These are phyloP conservation scores for Yarrowia deformans DNA, from an alignment of 805 yeast genomes.

Conservation along the genomic window DNA sequence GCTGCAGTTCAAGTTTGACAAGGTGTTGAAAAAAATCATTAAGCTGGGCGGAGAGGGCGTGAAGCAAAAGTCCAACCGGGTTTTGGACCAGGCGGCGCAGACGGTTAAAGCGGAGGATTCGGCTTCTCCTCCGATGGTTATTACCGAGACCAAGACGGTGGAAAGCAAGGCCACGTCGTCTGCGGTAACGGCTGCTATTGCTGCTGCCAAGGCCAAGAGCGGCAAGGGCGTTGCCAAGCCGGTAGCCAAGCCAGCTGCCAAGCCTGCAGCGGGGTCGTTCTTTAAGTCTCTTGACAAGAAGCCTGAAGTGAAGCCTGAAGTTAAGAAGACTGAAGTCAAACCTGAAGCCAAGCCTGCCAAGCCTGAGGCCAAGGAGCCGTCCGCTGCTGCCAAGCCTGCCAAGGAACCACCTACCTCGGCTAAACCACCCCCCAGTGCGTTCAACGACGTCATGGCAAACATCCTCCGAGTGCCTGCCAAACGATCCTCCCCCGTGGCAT, in stretches of 20 bases:
- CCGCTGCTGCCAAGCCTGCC: too few relatives aligned
- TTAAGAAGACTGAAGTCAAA: background rate
- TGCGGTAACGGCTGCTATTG: constrained; percentile 3
- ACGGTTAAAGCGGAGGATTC: constrained; percentile 9
- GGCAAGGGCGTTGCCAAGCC: constrained; percentile 11
- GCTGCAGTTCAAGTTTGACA: constrained; percentile 36
- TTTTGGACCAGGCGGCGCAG: constrained; percentile 16
- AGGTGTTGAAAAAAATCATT: constrained; percentile 36
- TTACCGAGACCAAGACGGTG: too few relatives aligned
- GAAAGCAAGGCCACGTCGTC: background rate
- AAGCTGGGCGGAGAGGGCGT: background rate
- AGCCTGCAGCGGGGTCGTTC: constrained; percentile 13
- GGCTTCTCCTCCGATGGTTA: background rate
- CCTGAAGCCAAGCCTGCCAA: background rate
- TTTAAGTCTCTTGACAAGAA: constrained; percentile 10
- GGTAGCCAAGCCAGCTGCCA: background rate
- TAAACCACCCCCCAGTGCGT: background rate
- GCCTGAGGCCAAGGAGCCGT: background rate
- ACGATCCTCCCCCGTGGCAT: constrained; percentile 15
- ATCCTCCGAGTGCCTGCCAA: constrained; percentile 20
- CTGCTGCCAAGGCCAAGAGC: constrained; percentile 5
- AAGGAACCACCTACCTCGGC: too few relatives aligned
- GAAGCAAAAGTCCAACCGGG: background rate
- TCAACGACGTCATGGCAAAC: constrained; percentile 36
- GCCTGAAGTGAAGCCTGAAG: background rate